A percentile compares a stretch with the other conserved stretches of the same genome.
phyloP scores from a whole-genome alignment of 345 rosid genomes.

The Hirschfeldia incana region DNA sequence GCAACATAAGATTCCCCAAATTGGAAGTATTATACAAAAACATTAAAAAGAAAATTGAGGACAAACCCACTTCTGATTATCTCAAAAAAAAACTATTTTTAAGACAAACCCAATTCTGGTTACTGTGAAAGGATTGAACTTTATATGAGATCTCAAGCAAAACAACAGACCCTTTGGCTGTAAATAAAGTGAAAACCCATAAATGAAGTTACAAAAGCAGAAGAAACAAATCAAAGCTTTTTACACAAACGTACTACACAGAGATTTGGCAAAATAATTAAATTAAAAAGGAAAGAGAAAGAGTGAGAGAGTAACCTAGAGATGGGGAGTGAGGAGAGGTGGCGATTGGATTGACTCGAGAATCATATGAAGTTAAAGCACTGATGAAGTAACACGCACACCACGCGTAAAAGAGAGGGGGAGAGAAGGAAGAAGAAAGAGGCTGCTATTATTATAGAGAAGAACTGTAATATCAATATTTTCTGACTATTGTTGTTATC shows the following conservation, averaged over 20 bases:
- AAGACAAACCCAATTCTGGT: conserved; percentile 14
- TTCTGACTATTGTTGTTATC: neutral
- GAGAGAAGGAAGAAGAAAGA: neutral
- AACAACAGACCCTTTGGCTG: neutral
- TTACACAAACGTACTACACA: conserved; percentile 13
- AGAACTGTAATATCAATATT: neutral
- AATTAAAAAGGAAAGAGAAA: neutral
- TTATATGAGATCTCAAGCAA: conserved; percentile 11
- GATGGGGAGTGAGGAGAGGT: conserved; percentile 13
- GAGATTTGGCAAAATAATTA: neutral
- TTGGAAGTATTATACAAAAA: neutral
- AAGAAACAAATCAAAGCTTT: conserved; percentile 17
- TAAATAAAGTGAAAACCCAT: neutral
- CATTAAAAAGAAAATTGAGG: neutral
- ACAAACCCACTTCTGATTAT: conserved; percentile 15
- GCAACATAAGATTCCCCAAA: neutral
- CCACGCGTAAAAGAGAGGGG: conserved; percentile 27
- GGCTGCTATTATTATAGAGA: neutral
- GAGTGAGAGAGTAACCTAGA: conserved; percentile 20
- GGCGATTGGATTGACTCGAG: conserved; percentile 20
- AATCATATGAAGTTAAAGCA: conserved; percentile 27
- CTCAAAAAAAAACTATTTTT: neutral
- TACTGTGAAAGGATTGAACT: neutral
- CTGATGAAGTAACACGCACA: conserved; percentile 40
- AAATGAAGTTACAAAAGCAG: conserved; percentile 2